Conservation (phyloP, 768 basidiomycete genomes). For the Nidularia sp. region DNA sequence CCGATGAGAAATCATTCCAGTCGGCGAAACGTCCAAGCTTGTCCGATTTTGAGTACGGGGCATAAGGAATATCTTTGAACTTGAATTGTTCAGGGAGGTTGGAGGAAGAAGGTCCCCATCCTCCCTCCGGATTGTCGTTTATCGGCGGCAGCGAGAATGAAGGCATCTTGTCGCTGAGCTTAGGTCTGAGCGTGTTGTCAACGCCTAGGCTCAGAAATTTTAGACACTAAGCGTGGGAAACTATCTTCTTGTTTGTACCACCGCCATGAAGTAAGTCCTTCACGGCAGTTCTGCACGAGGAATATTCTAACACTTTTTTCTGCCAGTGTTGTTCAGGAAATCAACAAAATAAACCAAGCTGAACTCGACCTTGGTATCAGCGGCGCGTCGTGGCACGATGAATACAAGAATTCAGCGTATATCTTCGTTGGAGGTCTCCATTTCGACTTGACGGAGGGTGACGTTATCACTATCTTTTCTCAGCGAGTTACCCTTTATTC, state of each 20-base stretch:
- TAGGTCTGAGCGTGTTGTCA: background rate
- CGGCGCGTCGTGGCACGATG: conserved; percentile 90
- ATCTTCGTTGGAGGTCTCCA: conserved; percentile 89
- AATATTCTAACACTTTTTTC: conserved; percentile 8
- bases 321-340: conserved; percentile 85
- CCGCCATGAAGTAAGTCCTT: conserved; percentile 67
- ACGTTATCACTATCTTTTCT: conserved; percentile 95
- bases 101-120: conserved; percentile 83
- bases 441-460: conserved; percentile 91
- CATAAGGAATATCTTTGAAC: conserved; percentile 98
- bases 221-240: conserved; percentile 31
- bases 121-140: conserved; percentile 88
- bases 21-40: conserved; percentile 97
- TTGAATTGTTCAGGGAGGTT: conserved; percentile 90
- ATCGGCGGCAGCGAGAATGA: conserved; percentile 87
- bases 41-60: conserved; percentile 98
- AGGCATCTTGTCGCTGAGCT: conserved; percentile 41
- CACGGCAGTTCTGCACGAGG: background rate
- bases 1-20: conserved; percentile 82
- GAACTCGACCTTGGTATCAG: conserved; percentile 77
- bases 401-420: conserved; percentile 97
- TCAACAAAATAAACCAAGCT: conserved; percentile 86
- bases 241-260: conserved; percentile 12
- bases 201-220: conserved; percentile 8
- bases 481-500: conserved; percentile 59